Conservation (phyloP, 345 rosid genomes). For the Citrus unshiu region DNA sequence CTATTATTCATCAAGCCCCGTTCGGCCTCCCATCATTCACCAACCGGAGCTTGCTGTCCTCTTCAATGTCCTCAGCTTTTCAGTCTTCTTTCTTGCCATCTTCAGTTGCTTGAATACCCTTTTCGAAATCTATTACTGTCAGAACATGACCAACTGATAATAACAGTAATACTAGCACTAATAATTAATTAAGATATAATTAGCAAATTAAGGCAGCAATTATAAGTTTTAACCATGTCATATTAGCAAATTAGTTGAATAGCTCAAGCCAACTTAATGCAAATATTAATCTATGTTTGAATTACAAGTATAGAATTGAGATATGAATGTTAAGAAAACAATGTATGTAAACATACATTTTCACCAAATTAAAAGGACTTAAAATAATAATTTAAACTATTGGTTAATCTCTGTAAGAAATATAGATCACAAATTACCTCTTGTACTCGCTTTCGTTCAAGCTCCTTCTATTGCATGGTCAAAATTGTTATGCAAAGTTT, state of each 20-base stretch:
- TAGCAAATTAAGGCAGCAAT: neutral
- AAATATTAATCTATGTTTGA: too few species aligned
- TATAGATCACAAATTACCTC: constrained; percentile 41
- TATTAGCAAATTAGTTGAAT: neutral
- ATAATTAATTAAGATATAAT: neutral
- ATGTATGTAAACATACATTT: too few species aligned
- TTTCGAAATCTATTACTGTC: constrained; percentile 30
- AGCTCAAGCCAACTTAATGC: neutral
- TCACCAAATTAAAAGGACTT: too few species aligned
- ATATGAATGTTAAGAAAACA: too few species aligned
- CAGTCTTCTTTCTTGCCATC: constrained; percentile 34
- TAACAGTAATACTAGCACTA: neutral
- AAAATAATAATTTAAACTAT: neutral
- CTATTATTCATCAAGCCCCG: neutral
- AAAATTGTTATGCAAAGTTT: neutral
- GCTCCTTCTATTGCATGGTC: constrained; percentile 39
- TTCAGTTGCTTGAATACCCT: constrained; percentile 24
- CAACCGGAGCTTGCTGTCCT: constrained; percentile 58
- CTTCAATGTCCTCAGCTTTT: constrained; percentile 43
- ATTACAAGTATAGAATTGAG: too few species aligned
- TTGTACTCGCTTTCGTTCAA: constrained; percentile 41
- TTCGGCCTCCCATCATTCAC: constrained; percentile 27
- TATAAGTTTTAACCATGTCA: neutral
- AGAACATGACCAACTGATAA: neutral
- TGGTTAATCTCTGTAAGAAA: neutral